These are phyloP conservation scores for Theobroma cacao DNA, from an alignment of 345 rosid species.

Conservation along the genomic window DNA sequence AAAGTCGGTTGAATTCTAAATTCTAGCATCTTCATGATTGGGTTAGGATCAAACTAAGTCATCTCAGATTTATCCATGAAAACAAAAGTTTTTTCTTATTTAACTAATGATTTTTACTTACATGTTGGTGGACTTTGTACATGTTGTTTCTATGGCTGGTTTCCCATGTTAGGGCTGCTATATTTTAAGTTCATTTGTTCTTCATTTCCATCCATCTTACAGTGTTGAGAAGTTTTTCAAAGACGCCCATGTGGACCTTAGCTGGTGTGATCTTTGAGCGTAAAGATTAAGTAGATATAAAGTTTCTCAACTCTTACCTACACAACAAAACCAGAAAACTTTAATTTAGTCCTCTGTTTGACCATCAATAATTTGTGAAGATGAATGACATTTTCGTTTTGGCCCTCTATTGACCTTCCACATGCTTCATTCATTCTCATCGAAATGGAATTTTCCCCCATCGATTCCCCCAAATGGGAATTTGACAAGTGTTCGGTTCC, in stretches of 20 bases:
- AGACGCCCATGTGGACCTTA: slow-evolving; percentile 42
- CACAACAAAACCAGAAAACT: slow-evolving; percentile 10
- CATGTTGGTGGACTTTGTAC: background rate
- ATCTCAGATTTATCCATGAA: background rate
- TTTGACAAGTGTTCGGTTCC: slow-evolving; percentile 30
- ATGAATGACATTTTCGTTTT: background rate
- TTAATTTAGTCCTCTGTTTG: slow-evolving; percentile 19
- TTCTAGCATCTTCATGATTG: too few species aligned
- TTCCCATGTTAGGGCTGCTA: slow-evolving; percentile 18
- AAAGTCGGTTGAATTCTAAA: background rate
- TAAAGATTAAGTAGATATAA: slow-evolving; percentile 23
- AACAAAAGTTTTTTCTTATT: background rate
- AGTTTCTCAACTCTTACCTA: slow-evolving; percentile 31
- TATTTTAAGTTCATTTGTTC: background rate
- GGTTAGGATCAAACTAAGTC: slow-evolving; percentile 10
- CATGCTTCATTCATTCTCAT: slow-evolving; percentile 13
- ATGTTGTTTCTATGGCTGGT: background rate
- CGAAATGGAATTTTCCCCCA: slow-evolving; percentile 1
- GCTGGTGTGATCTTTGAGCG: slow-evolving; percentile 38
- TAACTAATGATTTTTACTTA: background rate
- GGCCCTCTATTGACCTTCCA: slow-evolving; percentile 22
- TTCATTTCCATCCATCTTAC: background rate
- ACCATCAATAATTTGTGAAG: slow-evolving; percentile 15
- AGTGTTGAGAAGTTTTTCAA: background rate
- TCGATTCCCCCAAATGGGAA: slow-evolving; percentile 14